Evolutionary conservation across 2,329 filamentous ascomycete species (phyloP).

Genomic region (Claviceps maximensis): DNA sequence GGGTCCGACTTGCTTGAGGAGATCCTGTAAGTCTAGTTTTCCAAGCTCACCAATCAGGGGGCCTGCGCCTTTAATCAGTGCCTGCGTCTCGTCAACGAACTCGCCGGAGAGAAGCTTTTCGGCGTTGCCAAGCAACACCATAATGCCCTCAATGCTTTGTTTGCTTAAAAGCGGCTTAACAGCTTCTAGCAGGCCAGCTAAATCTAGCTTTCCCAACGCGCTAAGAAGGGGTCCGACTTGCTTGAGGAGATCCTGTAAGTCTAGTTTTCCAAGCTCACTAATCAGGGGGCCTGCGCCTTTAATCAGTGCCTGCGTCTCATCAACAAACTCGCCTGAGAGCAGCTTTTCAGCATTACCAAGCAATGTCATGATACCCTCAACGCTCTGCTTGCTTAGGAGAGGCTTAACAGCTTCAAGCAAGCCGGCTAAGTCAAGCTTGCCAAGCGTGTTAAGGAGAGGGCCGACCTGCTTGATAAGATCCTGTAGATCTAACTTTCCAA

Average conservation of each 20-base stretch:
- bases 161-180: slow-evolving; percentile 16
- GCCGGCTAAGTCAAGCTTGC: slow-evolving; percentile 19
- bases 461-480: slow-evolving; percentile 14
- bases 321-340: slow-evolving; percentile 19
- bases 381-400: slow-evolving; percentile 14
- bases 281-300: slow-evolving; percentile 18
- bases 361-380: slow-evolving; percentile 20
- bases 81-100: slow-evolving; percentile 17
- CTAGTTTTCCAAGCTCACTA: slow-evolving; percentile 10
- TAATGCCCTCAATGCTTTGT: slow-evolving; percentile 17
- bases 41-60: slow-evolving; percentile 13
- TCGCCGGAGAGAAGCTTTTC: slow-evolving; percentile 15
- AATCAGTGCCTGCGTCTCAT: slow-evolving; percentile 19
- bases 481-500: slow-evolving; percentile 12
- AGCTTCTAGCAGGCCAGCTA: slow-evolving; percentile 16
- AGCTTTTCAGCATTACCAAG: slow-evolving; percentile 20
- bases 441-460: slow-evolving; percentile 19
- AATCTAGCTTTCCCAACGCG: slow-evolving; percentile 18
- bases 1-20: slow-evolving; percentile 16
- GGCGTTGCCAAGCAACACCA: slow-evolving; percentile 18
- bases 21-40: slow-evolving; percentile 13
- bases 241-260: slow-evolving; percentile 15
- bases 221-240: slow-evolving; percentile 19
- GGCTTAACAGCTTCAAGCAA: slow-evolving; percentile 15
- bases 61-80: slow-evolving; percentile 15